phyloP scores from a whole-genome alignment of 305 asterid species.

The Fraxinus floribunda region DNA sequence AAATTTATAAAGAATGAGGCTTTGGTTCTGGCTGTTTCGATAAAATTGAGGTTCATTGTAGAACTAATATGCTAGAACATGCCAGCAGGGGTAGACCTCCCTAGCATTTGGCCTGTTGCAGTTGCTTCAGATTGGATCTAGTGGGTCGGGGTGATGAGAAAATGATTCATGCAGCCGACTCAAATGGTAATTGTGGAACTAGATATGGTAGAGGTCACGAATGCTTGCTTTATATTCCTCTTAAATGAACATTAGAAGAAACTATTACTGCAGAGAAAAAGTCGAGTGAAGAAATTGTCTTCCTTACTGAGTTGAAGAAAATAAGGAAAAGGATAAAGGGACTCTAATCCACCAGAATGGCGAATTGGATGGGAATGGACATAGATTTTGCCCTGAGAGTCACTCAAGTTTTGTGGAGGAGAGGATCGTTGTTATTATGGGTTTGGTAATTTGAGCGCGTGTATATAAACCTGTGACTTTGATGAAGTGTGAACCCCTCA shows the following conservation, averaged over 20 bases:
- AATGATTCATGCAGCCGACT: not conserved
- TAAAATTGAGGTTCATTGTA: not conserved
- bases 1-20: not conserved
- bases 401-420: not conserved
- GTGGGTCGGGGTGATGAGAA: not conserved
- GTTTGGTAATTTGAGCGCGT: not conserved
- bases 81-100: not conserved
- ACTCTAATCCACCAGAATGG: not conserved
- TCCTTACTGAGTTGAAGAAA: not conserved
- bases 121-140: not conserved
- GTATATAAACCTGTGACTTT: not conserved
- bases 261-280: not conserved
- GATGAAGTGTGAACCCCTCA: not conserved
- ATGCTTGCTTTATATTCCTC: not conserved
- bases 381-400: not conserved
- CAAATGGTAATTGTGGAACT: not conserved
- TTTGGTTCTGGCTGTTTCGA: not conserved
- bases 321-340: not conserved
- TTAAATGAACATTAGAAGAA: not conserved
- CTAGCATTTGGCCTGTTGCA: not conserved
- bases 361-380: not conserved
- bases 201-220: not conserved
- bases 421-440: not conserved
- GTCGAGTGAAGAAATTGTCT: not conserved
- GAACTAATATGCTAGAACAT: not conserved